Conservation (phyloP, 1,284 basidiomycete genomes). For the Ustilago curta region DNA sequence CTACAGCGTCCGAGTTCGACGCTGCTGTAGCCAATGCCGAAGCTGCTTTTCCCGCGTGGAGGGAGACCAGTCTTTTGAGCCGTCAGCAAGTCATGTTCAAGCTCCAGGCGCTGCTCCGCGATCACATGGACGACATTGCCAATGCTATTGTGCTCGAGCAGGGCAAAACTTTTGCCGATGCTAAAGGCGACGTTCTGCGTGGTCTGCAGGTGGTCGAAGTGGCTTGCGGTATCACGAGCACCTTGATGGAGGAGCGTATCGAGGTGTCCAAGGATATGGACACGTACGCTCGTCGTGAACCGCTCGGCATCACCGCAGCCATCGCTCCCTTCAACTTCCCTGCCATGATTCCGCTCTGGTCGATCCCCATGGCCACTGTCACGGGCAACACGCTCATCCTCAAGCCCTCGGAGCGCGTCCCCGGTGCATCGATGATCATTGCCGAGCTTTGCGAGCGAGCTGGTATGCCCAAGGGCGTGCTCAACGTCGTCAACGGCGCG, state of each 20-base stretch:
- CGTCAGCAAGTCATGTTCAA: conserved; percentile 88
- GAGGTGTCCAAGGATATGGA: conserved; percentile 98
- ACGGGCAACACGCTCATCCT: conserved; percentile 94
- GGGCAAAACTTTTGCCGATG: conserved; percentile 75
- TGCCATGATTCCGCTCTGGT: conserved; percentile 96
- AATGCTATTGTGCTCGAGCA: conserved; percentile 67
- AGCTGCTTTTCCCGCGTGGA: conserved; percentile 91
- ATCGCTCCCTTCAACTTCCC: conserved; percentile 67
- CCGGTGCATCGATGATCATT: conserved; percentile 96
- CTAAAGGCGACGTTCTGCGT: conserved; percentile 91
- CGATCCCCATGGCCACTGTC: conserved; percentile 75
- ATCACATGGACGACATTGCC: conserved; percentile 71
- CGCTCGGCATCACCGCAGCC: conserved; percentile 72
- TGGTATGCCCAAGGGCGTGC: conserved; percentile 71
- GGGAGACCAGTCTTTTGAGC: conserved; percentile 82
- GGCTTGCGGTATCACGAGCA: conserved; percentile 84
- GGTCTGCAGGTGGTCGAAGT: conserved; percentile 95
- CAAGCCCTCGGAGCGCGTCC: conserved; percentile 96
- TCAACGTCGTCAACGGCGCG: conserved; percentile 81
- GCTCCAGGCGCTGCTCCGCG: conserved; percentile 70
- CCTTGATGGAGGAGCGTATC: conserved; percentile 87
- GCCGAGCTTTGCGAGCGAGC: conserved; percentile 91
- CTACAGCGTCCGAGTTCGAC: conserved; percentile 83
- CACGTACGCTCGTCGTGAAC: conserved; percentile 83
- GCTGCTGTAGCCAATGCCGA: conserved; percentile 86